Conservation (phyloP, 2,329 filamentous ascomycete species). For the Lasiodiplodia sp. region DNA sequence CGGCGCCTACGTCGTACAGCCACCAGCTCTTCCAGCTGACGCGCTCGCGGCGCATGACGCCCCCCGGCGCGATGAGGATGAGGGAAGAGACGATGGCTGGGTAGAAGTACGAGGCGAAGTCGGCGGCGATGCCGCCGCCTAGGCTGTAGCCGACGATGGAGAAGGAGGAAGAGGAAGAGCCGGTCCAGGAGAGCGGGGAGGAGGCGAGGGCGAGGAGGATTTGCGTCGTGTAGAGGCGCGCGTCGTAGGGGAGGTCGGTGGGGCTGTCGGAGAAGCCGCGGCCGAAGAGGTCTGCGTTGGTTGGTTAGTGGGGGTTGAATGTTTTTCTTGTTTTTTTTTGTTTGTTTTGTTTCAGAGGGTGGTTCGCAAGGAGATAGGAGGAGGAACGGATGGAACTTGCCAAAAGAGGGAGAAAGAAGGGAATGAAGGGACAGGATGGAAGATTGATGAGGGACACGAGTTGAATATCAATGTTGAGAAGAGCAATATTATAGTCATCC, state of each 20-base stretch:
- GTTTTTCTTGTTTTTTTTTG: too few species aligned
- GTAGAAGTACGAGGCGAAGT: slow-evolving; percentile 76
- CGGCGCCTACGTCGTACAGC: slow-evolving; percentile 62
- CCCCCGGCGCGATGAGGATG: slow-evolving; percentile 79
- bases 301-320: background rate
- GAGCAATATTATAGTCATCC: too few species aligned
- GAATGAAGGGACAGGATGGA: too few species aligned
- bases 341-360: background rate
- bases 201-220: slow-evolving; percentile 75
- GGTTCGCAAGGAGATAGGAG: background rate
- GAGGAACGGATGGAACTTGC: too few species aligned
- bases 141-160: slow-evolving; percentile 81
- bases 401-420: too few species aligned
- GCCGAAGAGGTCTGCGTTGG: slow-evolving; percentile 69
- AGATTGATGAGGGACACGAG: too few species aligned
- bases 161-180: slow-evolving; percentile 70
- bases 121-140: slow-evolving; percentile 75
- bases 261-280: slow-evolving; percentile 80
- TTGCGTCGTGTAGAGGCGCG: slow-evolving; percentile 75
- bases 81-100: slow-evolving; percentile 72
- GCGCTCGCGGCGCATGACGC: slow-evolving; percentile 72
- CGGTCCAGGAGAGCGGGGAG: slow-evolving; percentile 73
- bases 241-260: slow-evolving; percentile 71
- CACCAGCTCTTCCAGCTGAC: slow-evolving; percentile 68
- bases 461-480: too few species aligned